Evolutionary conservation across 2,329 filamentous ascomycete species (phyloP), one percentile per base, ranked within the genome.

Genomic region (Fusarium brevicatenulatum): DNA sequence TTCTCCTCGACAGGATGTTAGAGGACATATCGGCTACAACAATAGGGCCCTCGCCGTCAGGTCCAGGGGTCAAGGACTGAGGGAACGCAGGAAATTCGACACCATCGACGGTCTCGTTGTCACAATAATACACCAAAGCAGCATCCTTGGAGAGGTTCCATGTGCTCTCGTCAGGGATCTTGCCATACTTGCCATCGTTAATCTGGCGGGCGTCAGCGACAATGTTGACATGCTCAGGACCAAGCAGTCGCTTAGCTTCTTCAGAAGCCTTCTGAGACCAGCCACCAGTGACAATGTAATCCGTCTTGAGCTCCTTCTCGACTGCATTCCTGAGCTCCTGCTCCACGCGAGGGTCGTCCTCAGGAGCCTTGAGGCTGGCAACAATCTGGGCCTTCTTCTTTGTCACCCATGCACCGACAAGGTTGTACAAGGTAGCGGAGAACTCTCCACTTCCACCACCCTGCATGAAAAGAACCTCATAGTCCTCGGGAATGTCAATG

Each of bases 11-110:
- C 57, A 98, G 90, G 80, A 98, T 97, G 82, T 98, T 98, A 66
- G 94, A 97, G 52, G 90, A 93, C 93, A 98, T 97, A 82, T 98
- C 95, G 25, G 93, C 94, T 9, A 97, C 92, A 10, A 98, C 92
- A 66, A 97, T 89, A 2, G 91, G 91, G 37, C 90, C 89, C 56
- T 91, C 88, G 13, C 91, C 90, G 55, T 91, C 88, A 4, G 86
- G 82, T 11, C 82, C 82, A 16, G 88, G 83, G 54, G 89, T 88
- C 30, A 97, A 86, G 12, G 82, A 81, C 71, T 91, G 84, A 30
- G 95, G 95, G 78, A 90, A 89, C n/a, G 77, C 83, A 10, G 92
- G 94, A 76, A 97, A 97, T 80, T 98, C 95, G 23, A 98, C 94
- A 39, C 95, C 95, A 78, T 97, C 94, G 10, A 97, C 94, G 0